Base-by-base conservation (phyloP, 2,329 filamentous ascomycete genomes). In the Arachnomyces sp. region DNA sequence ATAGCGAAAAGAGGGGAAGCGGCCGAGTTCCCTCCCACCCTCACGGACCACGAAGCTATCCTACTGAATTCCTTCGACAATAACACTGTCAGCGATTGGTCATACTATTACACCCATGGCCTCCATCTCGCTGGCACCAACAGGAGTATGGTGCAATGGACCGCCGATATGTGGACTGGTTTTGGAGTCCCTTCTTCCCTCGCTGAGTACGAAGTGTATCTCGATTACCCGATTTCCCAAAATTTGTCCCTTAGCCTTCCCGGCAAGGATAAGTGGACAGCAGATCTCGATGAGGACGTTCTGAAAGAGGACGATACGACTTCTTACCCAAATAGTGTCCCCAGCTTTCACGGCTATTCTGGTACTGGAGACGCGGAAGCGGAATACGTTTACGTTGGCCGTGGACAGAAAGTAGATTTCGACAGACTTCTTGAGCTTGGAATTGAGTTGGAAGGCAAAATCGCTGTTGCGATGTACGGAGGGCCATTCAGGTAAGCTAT, bases 301-400 rank as follows among this genome's bases (percentile, higher is more conserved):
- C 40, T 56, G 13, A 15, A 38, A 11, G 44, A 52, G 34, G 52
- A 56, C 32, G 43, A 47, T 8, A 50, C 49, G 4, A 48, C 48
- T 2, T 48, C 44, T 25, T 54, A 53, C 46, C 48, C 49, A 13
- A 46, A 69, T 47, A 54, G 64, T 6, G 59, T 67, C 9, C 63
- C 67, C 0, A 64, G 59, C 9, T 72, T 72, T 46, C 65, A 72
- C 45, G 69, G 67, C 30, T 71, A 71, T 44, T 70, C 65, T 3
- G 61, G 60, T 40, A 64, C 57, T 17, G 69, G 69, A 13, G 61
- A 68, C 47, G 68, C 64, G 29, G 62, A 59, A 43, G 68, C 65
- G 25, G 66, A 70, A 52, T 71, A 66, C 43, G 65, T 69, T 33
- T 71, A 69, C 43, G 66, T 70, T 11, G 65, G 67, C 20, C 52